Percentiles rank a stretch among this genome's conserved stretches.
Conservation (phyloP, 2,329 filamentous ascomycete species). For the Gaeumannomyces sp. region DNA sequence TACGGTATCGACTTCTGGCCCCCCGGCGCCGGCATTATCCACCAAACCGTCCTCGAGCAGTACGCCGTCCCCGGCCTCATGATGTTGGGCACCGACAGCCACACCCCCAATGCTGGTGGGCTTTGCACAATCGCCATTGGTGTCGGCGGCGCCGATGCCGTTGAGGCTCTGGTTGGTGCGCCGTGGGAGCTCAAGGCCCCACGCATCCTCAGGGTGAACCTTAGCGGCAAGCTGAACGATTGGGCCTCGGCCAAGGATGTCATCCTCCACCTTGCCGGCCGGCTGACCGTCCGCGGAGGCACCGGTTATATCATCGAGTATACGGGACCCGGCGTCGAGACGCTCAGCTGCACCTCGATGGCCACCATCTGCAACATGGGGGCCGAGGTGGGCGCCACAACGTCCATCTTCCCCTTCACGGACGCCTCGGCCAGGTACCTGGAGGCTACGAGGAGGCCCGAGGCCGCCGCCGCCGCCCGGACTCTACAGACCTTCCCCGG, state of each 20-base stretch:
- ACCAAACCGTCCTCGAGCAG: constrained; percentile 97
- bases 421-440: constrained; percentile 80
- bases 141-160: constrained; percentile 93
- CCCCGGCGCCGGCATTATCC: constrained; percentile 88
- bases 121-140: constrained; percentile 91
- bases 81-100: constrained; percentile 98
- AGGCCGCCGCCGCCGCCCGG: constrained; percentile 62
- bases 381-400: constrained; percentile 88
- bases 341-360: constrained; percentile 88
- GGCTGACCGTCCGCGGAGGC: constrained; percentile 85
- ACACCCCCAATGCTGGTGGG: constrained; percentile 96
- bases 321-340: constrained; percentile 81
- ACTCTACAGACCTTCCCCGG: constrained; percentile 50
- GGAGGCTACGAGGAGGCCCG: constrained; percentile 68
- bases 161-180: constrained; percentile 91
- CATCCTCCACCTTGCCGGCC: constrained; percentile 82
- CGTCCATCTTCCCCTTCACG: constrained; percentile 90
- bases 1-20: constrained; percentile 97
- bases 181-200: constrained; percentile 98
- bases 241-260: constrained; percentile 97
- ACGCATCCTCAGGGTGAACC: constrained; percentile 76
- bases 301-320: constrained; percentile 96
- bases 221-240: constrained; percentile 76
- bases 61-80: constrained; percentile 95
- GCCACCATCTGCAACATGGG: constrained; percentile 87